phyloP scores from a whole-genome alignment of 202 grass and related monocot genomes.

The Digitaria exilis region DNA sequence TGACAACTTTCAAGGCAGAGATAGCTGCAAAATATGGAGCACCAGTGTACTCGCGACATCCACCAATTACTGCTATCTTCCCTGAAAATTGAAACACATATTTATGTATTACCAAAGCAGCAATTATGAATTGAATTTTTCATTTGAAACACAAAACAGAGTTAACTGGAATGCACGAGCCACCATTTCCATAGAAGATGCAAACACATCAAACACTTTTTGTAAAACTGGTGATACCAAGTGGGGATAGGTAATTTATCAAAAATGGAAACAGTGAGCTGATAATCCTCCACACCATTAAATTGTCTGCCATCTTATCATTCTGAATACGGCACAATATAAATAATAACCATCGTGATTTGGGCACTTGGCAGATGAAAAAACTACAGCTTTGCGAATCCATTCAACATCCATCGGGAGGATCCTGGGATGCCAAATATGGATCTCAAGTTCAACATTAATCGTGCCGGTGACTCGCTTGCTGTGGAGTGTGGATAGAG shows the following conservation, averaged over 20 bases:
- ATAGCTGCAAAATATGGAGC: conserved; percentile 98
- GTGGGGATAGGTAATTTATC: background rate
- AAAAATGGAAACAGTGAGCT: background rate
- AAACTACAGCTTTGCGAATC: background rate
- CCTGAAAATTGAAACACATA: conserved; percentile 46
- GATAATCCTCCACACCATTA: too few species aligned
- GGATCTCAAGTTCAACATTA: background rate
- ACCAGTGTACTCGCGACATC: conserved; percentile 95
- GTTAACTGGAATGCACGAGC: background rate
- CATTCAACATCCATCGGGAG: background rate
- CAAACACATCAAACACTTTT: background rate
- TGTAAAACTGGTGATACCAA: background rate
- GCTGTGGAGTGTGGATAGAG: background rate
- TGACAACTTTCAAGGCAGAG: conserved; percentile 91
- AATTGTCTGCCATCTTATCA: background rate
- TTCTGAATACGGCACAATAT: too few species aligned
- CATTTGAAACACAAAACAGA: background rate
- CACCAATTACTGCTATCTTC: conserved; percentile 90
- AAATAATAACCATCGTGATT: too few species aligned
- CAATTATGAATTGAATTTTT: background rate
- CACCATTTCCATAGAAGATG: background rate
- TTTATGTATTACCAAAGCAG: background rate
- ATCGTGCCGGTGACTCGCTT: background rate
- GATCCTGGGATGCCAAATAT: background rate
- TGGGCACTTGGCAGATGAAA: background rate